Evolutionary conservation across 768 basidiomycete species (phyloP).

Genomic region (Psilocybe tampanensis): DNA sequence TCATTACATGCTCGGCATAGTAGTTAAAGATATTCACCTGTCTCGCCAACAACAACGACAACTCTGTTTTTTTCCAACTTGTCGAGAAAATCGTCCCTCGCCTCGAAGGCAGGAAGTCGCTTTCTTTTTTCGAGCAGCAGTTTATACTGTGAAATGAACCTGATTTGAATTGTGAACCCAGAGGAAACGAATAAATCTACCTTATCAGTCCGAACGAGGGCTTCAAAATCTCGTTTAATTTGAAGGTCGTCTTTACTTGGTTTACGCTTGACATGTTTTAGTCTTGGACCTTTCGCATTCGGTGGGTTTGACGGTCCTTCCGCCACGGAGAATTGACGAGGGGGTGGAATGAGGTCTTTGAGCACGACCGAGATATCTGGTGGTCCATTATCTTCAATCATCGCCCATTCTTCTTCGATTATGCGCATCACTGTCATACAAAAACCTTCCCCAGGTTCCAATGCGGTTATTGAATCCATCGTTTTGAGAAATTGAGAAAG

Average conservation of each 20-base stretch:
- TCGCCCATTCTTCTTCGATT: conserved; percentile 72
- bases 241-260: conserved; percentile 34
- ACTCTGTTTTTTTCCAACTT: conserved; percentile 61
- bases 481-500: conserved; percentile 62
- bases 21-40: conserved; percentile 46
- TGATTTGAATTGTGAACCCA: too few relatives aligned
- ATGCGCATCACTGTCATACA: conserved; percentile 70
- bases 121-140: conserved; percentile 57
- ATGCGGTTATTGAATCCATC: conserved; percentile 53
- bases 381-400: conserved; percentile 67
- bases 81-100: conserved; percentile 62
- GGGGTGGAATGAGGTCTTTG: conserved; percentile 51
- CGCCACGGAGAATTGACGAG: conserved; percentile 11
- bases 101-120: conserved; percentile 77
- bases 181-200: too few relatives aligned
- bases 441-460: conserved; percentile 72
- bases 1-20: neutral
- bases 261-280: neutral
- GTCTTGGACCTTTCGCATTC: neutral
- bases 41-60: conserved; percentile 89
- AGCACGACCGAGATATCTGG: conserved; percentile 76
- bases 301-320: neutral
- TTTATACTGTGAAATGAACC: conserved; percentile 40
- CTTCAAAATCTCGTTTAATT: conserved; percentile 56
- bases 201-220: conserved; percentile 40